These are phyloP conservation scores for Acacia pycnantha DNA, from an alignment of 331 rosid genomes.

Conservation along the genomic window DNA sequence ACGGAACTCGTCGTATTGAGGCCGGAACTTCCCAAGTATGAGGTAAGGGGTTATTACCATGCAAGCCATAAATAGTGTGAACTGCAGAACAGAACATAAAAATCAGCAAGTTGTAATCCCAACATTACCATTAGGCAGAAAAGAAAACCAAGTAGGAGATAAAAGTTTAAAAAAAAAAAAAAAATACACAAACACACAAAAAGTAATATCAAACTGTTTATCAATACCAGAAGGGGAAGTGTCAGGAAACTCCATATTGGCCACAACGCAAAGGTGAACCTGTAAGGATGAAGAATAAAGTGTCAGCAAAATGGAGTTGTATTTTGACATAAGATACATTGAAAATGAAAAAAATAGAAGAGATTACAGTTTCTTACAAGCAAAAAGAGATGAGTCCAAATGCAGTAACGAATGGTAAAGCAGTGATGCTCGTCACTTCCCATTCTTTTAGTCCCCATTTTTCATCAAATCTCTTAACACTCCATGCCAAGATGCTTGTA, in stretches of 20 bases:
- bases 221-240: constrained; percentile 87
- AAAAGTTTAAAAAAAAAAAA: neutral
- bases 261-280: constrained; percentile 91
- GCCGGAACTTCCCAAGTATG: constrained; percentile 65
- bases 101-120: constrained; percentile 24
- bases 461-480: constrained; percentile 74
- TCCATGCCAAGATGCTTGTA: constrained; percentile 76
- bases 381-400: constrained; percentile 83
- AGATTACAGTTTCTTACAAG: constrained; percentile 60
- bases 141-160: constrained; percentile 13
- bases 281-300: constrained; percentile 25
- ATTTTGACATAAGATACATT: neutral
- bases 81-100: constrained; percentile 57
- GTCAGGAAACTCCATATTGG: constrained; percentile 93
- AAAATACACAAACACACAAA: neutral
- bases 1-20: constrained; percentile 67
- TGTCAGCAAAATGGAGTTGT: constrained; percentile 34
- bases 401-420: constrained; percentile 70
- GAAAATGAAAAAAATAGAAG: constrained; percentile 23
- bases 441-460: constrained; percentile 88
- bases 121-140: constrained; percentile 16
- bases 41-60: constrained; percentile 85
- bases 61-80: constrained; percentile 92
- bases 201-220: neutral
- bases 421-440: constrained; percentile 75